Percentiles rank a stretch among this genome's conserved stretches.
Conservation (phyloP, 805 yeast genomes). For the Saccharomyces paradoxus region DNA sequence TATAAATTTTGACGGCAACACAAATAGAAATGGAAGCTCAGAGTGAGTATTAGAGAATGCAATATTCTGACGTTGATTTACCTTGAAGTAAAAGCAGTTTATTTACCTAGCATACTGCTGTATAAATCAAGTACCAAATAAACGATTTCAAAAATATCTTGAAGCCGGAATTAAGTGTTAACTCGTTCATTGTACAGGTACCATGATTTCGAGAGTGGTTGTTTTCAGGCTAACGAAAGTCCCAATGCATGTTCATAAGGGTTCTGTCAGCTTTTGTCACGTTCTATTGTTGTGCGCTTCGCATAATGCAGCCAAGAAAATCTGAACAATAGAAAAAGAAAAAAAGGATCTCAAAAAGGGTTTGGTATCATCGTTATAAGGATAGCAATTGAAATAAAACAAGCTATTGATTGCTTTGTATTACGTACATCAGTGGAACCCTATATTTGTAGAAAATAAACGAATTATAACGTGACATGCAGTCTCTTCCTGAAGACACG, state of each 20-base stretch:
- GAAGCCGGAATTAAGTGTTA: background rate
- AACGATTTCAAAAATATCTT: background rate
- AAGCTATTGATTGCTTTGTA: background rate
- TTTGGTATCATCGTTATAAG: background rate
- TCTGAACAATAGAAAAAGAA: background rate
- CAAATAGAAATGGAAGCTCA: background rate
- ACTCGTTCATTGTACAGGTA: background rate
- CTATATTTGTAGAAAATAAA: no score
- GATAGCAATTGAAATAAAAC: background rate
- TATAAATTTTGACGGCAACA: background rate
- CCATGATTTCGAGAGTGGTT: background rate
- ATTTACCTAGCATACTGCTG: no score
- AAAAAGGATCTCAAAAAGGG: background rate
- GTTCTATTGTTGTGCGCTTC: background rate
- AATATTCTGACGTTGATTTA: background rate
- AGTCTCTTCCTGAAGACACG: background rate
- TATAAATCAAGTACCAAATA: background rate
- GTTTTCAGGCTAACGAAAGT: background rate
- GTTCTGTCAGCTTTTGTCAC: background rate
- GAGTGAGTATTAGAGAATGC: background rate
- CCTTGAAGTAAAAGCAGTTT: background rate
- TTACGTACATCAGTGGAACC: background rate
- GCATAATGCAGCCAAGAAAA: background rate
- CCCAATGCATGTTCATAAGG: background rate
- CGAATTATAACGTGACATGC: no score